phyloP scores from a whole-genome alignment of 805 yeast genomes.

The Ogataea trehaloabstinens region DNA sequence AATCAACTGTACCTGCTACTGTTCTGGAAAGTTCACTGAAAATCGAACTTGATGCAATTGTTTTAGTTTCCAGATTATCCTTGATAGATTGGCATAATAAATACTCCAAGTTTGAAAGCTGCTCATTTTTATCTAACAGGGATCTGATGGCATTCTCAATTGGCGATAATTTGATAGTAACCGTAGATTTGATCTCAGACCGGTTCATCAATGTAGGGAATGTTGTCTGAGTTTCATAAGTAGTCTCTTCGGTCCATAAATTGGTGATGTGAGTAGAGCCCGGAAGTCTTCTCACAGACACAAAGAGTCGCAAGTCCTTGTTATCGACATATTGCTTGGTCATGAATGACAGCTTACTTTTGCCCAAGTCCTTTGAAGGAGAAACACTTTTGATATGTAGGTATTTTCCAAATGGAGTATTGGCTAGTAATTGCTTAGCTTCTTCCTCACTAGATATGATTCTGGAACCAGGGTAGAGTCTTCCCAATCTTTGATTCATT shows the following conservation, averaged over 20 bases:
- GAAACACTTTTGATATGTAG: slow-evolving; percentile 70
- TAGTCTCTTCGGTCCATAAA: slow-evolving; percentile 86
- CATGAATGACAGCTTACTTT: slow-evolving; percentile 51
- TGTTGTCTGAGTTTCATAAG: slow-evolving; percentile 68
- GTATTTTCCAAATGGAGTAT: slow-evolving; percentile 66
- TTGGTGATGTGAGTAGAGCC: slow-evolving; percentile 71
- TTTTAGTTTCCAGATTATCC: slow-evolving; percentile 32
- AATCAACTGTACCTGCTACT: slow-evolving; percentile 81
- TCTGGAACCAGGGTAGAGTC: slow-evolving; percentile 78
- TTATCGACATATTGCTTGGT: slow-evolving; percentile 74
- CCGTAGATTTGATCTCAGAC: slow-evolving; percentile 58
- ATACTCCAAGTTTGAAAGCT: slow-evolving; percentile 65
- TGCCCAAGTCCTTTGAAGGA: slow-evolving; percentile 51
- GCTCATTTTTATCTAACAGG: slow-evolving; percentile 65
- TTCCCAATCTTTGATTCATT: slow-evolving; percentile 71
- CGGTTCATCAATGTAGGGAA: slow-evolving; percentile 90
- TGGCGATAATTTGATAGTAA: slow-evolving; percentile 67
- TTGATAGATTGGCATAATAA: slow-evolving; percentile 50
- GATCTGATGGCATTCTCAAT: slow-evolving; percentile 76
- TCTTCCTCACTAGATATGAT: slow-evolving; percentile 56
- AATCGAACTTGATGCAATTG: slow-evolving; percentile 33
- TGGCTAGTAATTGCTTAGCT: slow-evolving; percentile 47
- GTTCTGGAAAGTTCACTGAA: slow-evolving; percentile 68
- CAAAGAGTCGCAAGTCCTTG: slow-evolving; percentile 67
- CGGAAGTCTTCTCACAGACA: slow-evolving; percentile 67